Percentiles rank a stretch among this genome's conserved stretches.
Conservation (phyloP, 2,329 filamentous ascomycete species). For the Talaromyces sp. region DNA sequence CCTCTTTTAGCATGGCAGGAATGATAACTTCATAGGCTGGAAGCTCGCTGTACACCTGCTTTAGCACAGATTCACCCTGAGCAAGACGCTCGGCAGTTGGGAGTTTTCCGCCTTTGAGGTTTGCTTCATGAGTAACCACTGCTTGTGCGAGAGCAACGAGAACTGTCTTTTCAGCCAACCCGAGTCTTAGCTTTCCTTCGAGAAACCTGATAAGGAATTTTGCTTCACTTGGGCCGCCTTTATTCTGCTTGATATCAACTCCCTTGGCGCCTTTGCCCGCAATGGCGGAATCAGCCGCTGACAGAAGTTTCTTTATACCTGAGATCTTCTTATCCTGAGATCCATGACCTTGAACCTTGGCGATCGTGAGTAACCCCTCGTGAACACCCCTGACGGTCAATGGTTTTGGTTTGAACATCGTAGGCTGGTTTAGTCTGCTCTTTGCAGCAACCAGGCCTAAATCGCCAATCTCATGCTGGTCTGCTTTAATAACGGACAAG, state of each 20-base stretch:
- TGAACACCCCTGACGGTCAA: slow-evolving; percentile 83
- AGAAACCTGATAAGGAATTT: slow-evolving; percentile 91
- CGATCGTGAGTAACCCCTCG: slow-evolving; percentile 80
- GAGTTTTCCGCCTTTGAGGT: slow-evolving; percentile 55
- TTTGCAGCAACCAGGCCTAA: slow-evolving; percentile 91
- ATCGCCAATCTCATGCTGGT: slow-evolving; percentile 95
- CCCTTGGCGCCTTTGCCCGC: slow-evolving; percentile 60
- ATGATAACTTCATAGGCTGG: slow-evolving; percentile 95
- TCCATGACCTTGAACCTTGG: slow-evolving; percentile 78
- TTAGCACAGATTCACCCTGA: slow-evolving; percentile 78
- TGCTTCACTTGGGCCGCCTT: slow-evolving; percentile 88
- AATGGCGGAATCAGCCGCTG: slow-evolving; percentile 71
- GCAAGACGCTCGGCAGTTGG: slow-evolving; percentile 72
- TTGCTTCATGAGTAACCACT: slow-evolving; percentile 74
- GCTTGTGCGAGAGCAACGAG: slow-evolving; percentile 87
- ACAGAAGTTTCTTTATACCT: slow-evolving; percentile 93
- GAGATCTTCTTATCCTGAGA: slow-evolving; percentile 88
- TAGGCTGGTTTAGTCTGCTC: slow-evolving; percentile 88
- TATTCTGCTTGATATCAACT: slow-evolving; percentile 83
- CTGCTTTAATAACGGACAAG: slow-evolving; percentile 82
- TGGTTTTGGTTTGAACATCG: slow-evolving; percentile 96
- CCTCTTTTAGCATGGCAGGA: slow-evolving; percentile 79
- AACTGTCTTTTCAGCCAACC: slow-evolving; percentile 86
- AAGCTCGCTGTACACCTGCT: slow-evolving; percentile 88
- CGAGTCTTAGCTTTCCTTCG: slow-evolving; percentile 88